Conservation (phyloP, 306 rosid species). For the Vigna trinervia region DNA sequence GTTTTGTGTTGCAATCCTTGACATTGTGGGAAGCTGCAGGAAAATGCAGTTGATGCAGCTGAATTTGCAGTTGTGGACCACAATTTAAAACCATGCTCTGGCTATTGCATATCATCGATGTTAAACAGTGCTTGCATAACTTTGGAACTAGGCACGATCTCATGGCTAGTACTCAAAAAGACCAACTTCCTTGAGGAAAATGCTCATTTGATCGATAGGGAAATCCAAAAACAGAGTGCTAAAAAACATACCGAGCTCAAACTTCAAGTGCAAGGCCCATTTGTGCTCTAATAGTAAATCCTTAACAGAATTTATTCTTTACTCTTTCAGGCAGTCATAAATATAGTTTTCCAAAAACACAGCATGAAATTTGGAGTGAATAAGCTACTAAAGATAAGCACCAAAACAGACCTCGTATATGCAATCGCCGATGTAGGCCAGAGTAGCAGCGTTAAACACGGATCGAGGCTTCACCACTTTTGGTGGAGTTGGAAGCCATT, state of each 20-base stretch:
- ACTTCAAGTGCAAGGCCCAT: background rate
- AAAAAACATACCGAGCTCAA: background rate
- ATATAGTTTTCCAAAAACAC: background rate
- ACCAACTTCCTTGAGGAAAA: background rate
- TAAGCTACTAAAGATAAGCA: background rate
- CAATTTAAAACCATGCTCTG: background rate
- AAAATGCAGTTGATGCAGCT: background rate
- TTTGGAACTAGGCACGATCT: background rate
- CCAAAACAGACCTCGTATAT: slow-evolving; percentile 73
- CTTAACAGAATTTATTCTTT: background rate
- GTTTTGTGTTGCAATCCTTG: too few species aligned
- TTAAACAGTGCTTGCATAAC: background rate
- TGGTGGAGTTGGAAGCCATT: slow-evolving; percentile 86
- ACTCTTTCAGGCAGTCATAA: background rate
- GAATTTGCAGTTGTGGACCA: background rate
- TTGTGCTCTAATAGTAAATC: background rate
- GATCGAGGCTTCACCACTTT: slow-evolving; percentile 87
- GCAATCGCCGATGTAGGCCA: slow-evolving; percentile 87
- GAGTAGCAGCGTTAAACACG: slow-evolving; percentile 72
- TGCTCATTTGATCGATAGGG: background rate
- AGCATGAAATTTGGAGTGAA: background rate
- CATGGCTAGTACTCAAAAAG: background rate
- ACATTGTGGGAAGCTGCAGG: background rate
- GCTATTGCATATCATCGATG: background rate
- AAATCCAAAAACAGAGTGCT: slow-evolving; percentile 19